Conservation (phyloP, 352 stramenopile species). For the Pythium monospermum region DNA sequence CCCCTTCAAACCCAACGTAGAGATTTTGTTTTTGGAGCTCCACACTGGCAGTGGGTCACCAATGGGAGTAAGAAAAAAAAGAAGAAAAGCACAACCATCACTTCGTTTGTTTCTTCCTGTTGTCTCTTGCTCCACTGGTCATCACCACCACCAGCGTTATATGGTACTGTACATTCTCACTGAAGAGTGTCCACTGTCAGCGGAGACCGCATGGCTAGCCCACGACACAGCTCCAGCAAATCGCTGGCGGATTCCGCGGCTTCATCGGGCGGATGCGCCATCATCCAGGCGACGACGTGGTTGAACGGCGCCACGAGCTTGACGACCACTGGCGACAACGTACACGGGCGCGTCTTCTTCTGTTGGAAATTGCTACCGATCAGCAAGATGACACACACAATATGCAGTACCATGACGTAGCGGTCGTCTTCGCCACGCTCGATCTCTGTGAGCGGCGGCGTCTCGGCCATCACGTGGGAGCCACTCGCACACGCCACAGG, state of each 20-base stretch:
- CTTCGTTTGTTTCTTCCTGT: no score
- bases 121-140: no score
- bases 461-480: slow-evolving; percentile 38
- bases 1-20: no score
- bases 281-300: slow-evolving; percentile 45
- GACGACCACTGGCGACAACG: slow-evolving; percentile 29
- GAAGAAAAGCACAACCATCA: no score
- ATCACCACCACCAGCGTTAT: neutral
- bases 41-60: no score
- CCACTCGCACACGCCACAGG: slow-evolving; percentile 67
- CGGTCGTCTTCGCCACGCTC: slow-evolving; percentile 67
- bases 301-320: slow-evolving; percentile 60
- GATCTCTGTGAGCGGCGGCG: slow-evolving; percentile 37
- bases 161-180: neutral
- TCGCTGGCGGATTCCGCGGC: slow-evolving; percentile 51
- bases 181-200: slow-evolving; percentile 24
- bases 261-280: slow-evolving; percentile 45
- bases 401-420: slow-evolving; percentile 75
- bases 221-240: slow-evolving; percentile 67
- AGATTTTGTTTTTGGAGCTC: no score
- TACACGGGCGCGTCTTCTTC: slow-evolving; percentile 31
- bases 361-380: slow-evolving; percentile 57
- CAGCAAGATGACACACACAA: slow-evolving; percentile 63
- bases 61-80: no score
- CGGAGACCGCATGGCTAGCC: slow-evolving; percentile 46